Base-by-base conservation (phyloP, 768 basidiomycete genomes). In the Termitomyces sp. region DNA sequence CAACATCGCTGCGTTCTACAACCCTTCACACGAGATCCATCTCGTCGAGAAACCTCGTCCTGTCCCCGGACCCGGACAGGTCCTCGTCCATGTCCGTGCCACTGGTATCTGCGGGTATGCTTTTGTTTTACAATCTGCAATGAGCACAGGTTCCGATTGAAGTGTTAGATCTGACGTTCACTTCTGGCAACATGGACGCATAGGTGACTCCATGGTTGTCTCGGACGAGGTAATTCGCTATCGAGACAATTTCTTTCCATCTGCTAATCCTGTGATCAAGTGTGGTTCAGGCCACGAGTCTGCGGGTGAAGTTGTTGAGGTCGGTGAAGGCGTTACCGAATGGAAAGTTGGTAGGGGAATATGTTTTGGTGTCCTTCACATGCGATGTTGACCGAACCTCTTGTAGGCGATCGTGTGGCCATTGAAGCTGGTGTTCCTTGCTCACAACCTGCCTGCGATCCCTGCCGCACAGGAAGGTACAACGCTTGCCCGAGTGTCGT, bases 201-300 rank as follows among this genome's bases (percentile, higher is more conserved):
- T 87, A 52, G 86, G 86, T 9, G 83, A 85, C 63, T 84, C 83
- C 0, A 87, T 87, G 86, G 73, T 87, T 24, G 85, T 87, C 29
- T 83, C 80, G 15, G 85, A 86, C 59, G 85, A 87, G 72, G 84
- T 82, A 56, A 60, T 51, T 24, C 3, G 12, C 46, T 54, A 45
- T 3, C 2, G 10, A 24, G 28, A 28, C 18, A 20, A 39, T 46
- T 28, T 51, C 28, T 24, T 48, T 18, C 5, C 18, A 5, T n/a
- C 8, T 49, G 28, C 22, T 57, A 26, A 60, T 37, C 33, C 20
- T 41, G 48, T 49, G 24, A 20, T 44, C 26, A 31, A 86, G 84
- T 86, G 85, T 57, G 85, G 85, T 36, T 83, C 84, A 45, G 86
- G 86, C 31, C 86, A 87, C 59, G 86, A 87, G 68, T 86, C 85